Base-by-base conservation (phyloP, 2,329 filamentous ascomycete species). In the Zasmidium angulare region DNA sequence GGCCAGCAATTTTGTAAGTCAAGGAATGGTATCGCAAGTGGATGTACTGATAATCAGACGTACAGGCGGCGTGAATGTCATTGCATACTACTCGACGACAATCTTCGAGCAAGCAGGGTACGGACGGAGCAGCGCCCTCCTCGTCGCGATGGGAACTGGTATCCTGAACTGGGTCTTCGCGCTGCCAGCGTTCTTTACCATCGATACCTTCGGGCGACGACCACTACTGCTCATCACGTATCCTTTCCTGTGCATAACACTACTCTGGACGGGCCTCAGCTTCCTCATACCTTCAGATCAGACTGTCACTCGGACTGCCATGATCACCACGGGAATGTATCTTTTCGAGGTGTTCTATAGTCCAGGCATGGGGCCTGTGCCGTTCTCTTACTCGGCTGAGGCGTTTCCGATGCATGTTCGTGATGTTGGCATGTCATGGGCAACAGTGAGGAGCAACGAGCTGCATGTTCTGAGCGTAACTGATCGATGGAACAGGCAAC, bases 81-180 rank as follows among this genome's bases (percentile, higher is more conserved):
- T 76, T 54, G 65, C 77, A 24, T 78, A 78, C 65, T 73, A 73
- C 59, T 69, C 63, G 2, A 66, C 66, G 1, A 66, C 70, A 2
- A 70, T 74, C 55, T 74, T 74, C 62, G 62, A 61, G 2, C 53
- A 71, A 20, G 71, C 71, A 9, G 71, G 72, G 2, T 77, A 74
- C 20, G 53, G 69, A 66, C n/a, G 66, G 77, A 63, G 79, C 77
- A 64, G 78, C 75, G 65, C 78, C 4, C 71, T 87, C n/a, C 73
- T 85, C 19, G 83, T 81, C 0, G 84, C 83, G 0, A 82, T 81
- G 66, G 84, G 84, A 0, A 86, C 85, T 60, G 85, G 85, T 2
- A 71, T 86, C 0, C 77, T 85, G 56, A 85, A 82, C 63, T 86
- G 85, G 63, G 48, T 85, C 50, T 86, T 86, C 63, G 83, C 84